Percentiles rank a stretch among this genome's conserved stretches.
Conservation (phyloP, 768 basidiomycete genomes). For the Astraeus odoratus region DNA sequence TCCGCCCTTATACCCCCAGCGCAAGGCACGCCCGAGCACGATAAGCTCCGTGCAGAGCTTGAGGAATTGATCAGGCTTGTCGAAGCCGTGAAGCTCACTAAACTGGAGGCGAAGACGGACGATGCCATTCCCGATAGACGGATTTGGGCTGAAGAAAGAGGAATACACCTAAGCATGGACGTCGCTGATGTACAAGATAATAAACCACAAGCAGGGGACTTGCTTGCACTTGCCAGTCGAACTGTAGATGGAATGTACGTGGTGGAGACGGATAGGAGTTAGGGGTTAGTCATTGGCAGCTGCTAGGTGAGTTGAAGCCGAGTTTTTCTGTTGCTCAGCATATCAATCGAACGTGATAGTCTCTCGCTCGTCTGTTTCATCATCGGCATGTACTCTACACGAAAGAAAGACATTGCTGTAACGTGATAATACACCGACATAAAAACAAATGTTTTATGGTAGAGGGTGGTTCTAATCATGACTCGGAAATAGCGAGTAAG, state of each 20-base stretch:
- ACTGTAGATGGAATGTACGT: conserved; percentile 49
- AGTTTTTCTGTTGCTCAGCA: not conserved
- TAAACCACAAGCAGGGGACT: conserved; percentile 31
- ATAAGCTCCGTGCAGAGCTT: conserved; percentile 47
- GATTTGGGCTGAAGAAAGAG: conserved; percentile 34
- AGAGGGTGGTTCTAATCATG: not conserved
- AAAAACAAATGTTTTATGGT: no score
- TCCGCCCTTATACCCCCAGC: conserved; percentile 67
- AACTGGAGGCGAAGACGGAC: conserved; percentile 26
- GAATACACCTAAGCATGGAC: conserved; percentile 23
- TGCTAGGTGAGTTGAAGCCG: no score
- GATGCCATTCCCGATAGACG: conserved; percentile 33
- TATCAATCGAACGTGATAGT: no score
- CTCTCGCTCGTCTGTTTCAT: no score
- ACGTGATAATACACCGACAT: no score
- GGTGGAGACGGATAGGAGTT: conserved; percentile 41
- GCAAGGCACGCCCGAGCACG: conserved; percentile 48
- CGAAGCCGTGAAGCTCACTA: conserved; percentile 70
- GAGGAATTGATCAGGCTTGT: conserved; percentile 71
- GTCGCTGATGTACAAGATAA: conserved; percentile 12
- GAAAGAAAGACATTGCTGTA: no score
- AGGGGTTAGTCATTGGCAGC: conserved; percentile 12
- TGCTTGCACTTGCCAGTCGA: conserved; percentile 48
- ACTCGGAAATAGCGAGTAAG: conserved; percentile 31
- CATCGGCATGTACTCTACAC: no score